These are phyloP conservation scores for Gautieria morchelliformis DNA, from an alignment of 768 basidiomycete genomes.

Conservation along the genomic window DNA sequence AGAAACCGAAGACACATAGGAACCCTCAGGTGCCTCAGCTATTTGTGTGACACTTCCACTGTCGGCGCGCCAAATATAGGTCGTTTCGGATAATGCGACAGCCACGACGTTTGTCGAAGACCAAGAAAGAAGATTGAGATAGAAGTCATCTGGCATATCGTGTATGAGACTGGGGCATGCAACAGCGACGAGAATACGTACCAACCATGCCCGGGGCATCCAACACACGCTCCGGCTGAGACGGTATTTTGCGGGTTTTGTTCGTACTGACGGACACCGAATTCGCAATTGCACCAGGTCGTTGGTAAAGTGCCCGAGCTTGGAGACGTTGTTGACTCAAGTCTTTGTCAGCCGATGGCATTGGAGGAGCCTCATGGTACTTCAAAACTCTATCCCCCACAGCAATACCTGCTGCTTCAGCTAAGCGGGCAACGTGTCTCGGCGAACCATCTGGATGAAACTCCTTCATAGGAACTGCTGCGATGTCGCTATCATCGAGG, in stretches of 20 bases:
- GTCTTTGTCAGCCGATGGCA: constrained; percentile 65
- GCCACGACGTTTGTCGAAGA: constrained; percentile 77
- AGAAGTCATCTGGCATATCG: constrained; percentile 69
- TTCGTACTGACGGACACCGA: constrained; percentile 55
- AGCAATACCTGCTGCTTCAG: constrained; percentile 65
- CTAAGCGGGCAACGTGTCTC: constrained; percentile 69
- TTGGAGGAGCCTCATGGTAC: constrained; percentile 80
- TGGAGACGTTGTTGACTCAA: constrained; percentile 71
- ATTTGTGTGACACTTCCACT: constrained; percentile 75
- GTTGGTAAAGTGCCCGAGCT: constrained; percentile 64
- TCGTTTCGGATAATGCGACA: constrained; percentile 78
- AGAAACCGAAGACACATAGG: constrained; percentile 67
- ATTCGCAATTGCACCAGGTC: constrained; percentile 50
- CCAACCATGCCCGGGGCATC: constrained; percentile 82
- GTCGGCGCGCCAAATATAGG: constrained; percentile 93
- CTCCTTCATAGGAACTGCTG: constrained; percentile 51
- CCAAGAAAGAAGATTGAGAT: constrained; percentile 92
- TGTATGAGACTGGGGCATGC: neutral
- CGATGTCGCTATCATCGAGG: constrained; percentile 42
- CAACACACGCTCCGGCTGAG: constrained; percentile 84
- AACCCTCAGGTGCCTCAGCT: constrained; percentile 64
- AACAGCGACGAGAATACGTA: neutral
- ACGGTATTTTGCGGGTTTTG: constrained; percentile 76
- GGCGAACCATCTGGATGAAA: constrained; percentile 55
- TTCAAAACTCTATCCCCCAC: constrained; percentile 76